Conservation (phyloP, 192 early-diverging fungal genomes). For the Coemansia erecta region DNA sequence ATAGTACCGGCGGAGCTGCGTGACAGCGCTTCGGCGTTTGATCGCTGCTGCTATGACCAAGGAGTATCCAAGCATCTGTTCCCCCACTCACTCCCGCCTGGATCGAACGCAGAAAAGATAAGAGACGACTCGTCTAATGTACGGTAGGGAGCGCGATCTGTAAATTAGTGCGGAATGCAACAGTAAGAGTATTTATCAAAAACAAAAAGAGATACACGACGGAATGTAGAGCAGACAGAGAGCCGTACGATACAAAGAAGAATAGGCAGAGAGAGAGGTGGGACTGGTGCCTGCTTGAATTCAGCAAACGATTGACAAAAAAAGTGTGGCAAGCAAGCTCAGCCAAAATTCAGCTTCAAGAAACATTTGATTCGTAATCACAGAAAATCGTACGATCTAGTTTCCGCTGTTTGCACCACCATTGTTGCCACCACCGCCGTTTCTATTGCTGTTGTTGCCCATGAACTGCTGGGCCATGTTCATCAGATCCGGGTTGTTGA, state of each 20-base stretch:
- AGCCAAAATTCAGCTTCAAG: not conserved
- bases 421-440: constrained; percentile 6
- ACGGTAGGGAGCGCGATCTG: no score
- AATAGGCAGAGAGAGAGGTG: no score
- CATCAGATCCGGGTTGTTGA: constrained; percentile 38
- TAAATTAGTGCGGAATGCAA: no score
- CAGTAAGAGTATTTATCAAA: no score
- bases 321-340: no score
- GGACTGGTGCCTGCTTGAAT: no score
- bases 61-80: constrained; percentile 1
- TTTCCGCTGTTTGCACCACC: not conserved
- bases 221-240: no score
- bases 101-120: not conserved
- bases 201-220: no score
- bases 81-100: not conserved
- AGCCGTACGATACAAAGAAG: no score
- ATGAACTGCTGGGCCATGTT: constrained; percentile 38
- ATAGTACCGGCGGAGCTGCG: not conserved
- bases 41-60: not conserved
- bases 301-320: no score
- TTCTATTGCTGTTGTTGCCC: constrained; percentile 13
- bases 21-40: not conserved
- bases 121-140: no score
- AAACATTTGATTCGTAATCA: not conserved
- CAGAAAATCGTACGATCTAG: not conserved